These are phyloP conservation scores for Trichophyton schoenleinii DNA, from an alignment of 2,329 filamentous ascomycete genomes.

Conservation along the genomic window DNA sequence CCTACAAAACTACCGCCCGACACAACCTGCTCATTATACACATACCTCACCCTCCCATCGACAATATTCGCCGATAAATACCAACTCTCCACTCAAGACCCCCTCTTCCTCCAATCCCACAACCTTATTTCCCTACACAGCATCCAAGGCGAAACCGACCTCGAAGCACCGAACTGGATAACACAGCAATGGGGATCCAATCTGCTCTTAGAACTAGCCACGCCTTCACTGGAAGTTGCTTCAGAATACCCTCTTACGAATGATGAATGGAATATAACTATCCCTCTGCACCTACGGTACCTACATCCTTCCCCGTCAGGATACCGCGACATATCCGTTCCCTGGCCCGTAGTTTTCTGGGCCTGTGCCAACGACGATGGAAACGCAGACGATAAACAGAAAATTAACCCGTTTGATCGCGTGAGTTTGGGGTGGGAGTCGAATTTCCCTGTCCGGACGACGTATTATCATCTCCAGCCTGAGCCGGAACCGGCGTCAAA, in stretches of 20 bases:
- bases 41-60: constrained; percentile 72
- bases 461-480: constrained; percentile 69
- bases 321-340: constrained; percentile 46
- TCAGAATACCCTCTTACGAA: background rate
- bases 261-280: constrained; percentile 30
- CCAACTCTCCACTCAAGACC: constrained; percentile 48
- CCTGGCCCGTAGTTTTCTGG: constrained; percentile 83
- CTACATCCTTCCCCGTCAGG: constrained; percentile 50
- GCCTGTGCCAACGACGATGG: constrained; percentile 48
- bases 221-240: constrained; percentile 29
- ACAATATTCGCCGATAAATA: constrained; percentile 77
- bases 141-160: constrained; percentile 64
- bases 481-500: constrained; percentile 12
- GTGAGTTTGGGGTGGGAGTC: constrained; percentile 75
- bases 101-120: constrained; percentile 67
- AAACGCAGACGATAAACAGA: constrained; percentile 45
- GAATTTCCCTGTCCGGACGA: constrained; percentile 60
- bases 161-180: constrained; percentile 80
- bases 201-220: constrained; percentile 60
- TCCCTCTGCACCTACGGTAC: constrained; percentile 81
- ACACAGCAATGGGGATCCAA: constrained; percentile 66
- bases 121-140: constrained; percentile 58
- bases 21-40: constrained; percentile 58
- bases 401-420: constrained; percentile 72
- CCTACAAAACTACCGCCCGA: constrained; percentile 30